phyloP scores from a whole-genome alignment of 805 yeast genomes.

The Cephaloascus albidus region DNA sequence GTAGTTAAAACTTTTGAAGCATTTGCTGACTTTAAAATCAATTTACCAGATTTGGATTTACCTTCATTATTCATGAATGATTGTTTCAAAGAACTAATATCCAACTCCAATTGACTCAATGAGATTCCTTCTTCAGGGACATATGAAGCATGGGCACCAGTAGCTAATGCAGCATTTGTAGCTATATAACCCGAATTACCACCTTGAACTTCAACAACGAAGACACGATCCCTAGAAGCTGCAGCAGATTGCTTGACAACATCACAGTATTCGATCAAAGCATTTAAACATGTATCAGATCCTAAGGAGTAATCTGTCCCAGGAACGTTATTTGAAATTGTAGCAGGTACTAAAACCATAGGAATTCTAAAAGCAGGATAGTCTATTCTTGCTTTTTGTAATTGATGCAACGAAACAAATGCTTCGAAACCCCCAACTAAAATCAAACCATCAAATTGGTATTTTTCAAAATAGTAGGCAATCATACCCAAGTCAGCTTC shows the following conservation, averaged over 20 bases:
- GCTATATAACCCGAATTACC: constrained; percentile 80
- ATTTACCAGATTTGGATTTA: constrained; percentile 57
- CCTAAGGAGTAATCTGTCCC: constrained; percentile 77
- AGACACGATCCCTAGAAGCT: constrained; percentile 68
- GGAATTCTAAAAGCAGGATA: constrained; percentile 74
- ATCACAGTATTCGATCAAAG: constrained; percentile 65
- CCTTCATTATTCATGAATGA: constrained; percentile 57
- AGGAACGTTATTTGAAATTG: constrained; percentile 73
- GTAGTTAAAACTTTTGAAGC: constrained; percentile 63
- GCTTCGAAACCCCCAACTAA: constrained; percentile 82
- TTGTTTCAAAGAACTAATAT: constrained; percentile 50
- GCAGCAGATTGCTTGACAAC: constrained; percentile 74
- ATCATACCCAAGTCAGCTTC: constrained; percentile 60
- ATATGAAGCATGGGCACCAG: constrained; percentile 68
- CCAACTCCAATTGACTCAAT: constrained; percentile 53
- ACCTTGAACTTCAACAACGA: constrained; percentile 80
- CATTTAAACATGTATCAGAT: constrained; percentile 66
- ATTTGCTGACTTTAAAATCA: constrained; percentile 57
- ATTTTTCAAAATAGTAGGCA: constrained; percentile 65
- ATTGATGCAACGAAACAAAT: constrained; percentile 59
- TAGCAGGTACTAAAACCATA: constrained; percentile 70
- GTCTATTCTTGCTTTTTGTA: constrained; percentile 47
- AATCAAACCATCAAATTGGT: constrained; percentile 59
- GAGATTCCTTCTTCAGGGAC: constrained; percentile 67
- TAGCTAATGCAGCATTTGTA: constrained; percentile 53